phyloP scores from a whole-genome alignment of 1,139 yeast species.

The Pichia sp. region DNA sequence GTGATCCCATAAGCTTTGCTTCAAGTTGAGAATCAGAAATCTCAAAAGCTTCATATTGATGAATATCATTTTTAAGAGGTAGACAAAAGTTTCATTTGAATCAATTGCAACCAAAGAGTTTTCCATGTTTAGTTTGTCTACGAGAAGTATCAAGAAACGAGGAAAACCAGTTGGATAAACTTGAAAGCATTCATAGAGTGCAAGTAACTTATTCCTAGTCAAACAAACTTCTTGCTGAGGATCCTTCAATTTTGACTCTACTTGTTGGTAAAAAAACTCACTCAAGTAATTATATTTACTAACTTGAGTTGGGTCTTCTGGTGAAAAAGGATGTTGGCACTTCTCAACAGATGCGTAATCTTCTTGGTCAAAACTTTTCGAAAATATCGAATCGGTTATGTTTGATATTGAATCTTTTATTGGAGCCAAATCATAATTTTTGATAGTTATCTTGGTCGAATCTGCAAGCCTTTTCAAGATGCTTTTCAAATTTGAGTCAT shows the following conservation, averaged over 20 bases:
- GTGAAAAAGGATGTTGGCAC: not conserved
- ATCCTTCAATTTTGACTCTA: not conserved
- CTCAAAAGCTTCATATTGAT: constrained; percentile 21
- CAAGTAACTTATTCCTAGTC: constrained; percentile 2
- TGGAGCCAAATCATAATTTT: not conserved
- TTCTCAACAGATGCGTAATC: not conserved
- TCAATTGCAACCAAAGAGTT: not conserved
- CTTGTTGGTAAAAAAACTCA: constrained; percentile 1
- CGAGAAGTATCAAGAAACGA: constrained; percentile 41
- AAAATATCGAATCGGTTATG: not conserved
- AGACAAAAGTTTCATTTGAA: constrained; percentile 14
- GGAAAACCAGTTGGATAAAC: constrained; percentile 38
- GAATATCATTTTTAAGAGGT: constrained; percentile 23
- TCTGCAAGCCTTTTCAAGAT: constrained; percentile 37
- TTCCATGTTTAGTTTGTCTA: constrained; percentile 30
- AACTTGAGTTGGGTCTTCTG: constrained; percentile 10
- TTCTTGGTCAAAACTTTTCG: not conserved
- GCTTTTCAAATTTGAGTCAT: constrained; percentile 49
- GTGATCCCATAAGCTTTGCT: constrained; percentile 10
- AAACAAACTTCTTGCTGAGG: not conserved
- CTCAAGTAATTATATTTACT: constrained; percentile 13
- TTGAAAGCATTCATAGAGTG: constrained; percentile 34
- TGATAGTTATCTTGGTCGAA: constrained; percentile 33
- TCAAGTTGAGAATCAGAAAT: constrained; percentile 14
- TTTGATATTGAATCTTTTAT: not conserved